Conservation (phyloP, 352 stramenopile species). For the Pythium myriotylum region DNA sequence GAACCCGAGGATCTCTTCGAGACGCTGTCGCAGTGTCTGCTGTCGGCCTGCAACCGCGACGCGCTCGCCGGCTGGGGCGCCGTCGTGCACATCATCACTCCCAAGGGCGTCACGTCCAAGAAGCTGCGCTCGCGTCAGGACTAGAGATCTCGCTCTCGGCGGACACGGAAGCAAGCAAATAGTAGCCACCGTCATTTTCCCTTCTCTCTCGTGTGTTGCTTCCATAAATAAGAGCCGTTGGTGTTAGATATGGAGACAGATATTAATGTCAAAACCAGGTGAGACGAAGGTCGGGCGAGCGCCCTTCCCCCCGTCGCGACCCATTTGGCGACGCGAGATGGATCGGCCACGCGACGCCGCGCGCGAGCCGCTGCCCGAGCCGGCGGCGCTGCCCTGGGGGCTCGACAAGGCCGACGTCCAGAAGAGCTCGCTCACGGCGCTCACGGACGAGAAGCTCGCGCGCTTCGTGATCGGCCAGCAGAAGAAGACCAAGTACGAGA, state of each 20-base stretch:
- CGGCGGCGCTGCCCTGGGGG: slow-evolving; percentile 51
- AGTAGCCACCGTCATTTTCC: not conserved
- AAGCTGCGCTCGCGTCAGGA: slow-evolving; percentile 84
- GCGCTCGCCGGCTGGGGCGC: slow-evolving; percentile 97
- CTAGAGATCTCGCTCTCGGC: slow-evolving; percentile 34
- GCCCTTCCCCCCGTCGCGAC: not conserved
- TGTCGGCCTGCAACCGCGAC: slow-evolving; percentile 98
- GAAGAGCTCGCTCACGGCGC: slow-evolving; percentile 58
- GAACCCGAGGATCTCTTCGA: slow-evolving; percentile 97
- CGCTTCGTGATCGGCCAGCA: slow-evolving; percentile 76
- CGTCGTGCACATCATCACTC: slow-evolving; percentile 98
- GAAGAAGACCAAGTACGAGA: slow-evolving; percentile 90
- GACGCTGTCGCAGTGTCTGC: slow-evolving; percentile 97
- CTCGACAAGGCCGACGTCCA: slow-evolving; percentile 70
- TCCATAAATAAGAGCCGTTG: slow-evolving; percentile 1
- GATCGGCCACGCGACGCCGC: slow-evolving; percentile 1
- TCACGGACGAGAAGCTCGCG: slow-evolving; percentile 82
- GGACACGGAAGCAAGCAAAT: no score
- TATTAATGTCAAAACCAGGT: no score
- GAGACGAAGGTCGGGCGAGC: not conserved
- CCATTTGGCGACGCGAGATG: slow-evolving; percentile 6
- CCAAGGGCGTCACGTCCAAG: slow-evolving; percentile 82
- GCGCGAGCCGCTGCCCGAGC: slow-evolving; percentile 21
- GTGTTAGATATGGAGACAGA: slow-evolving; percentile 1
- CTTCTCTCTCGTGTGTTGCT: no score